Base-by-base conservation (phyloP, 2,329 filamentous ascomycete species). In the Hypoxylon rubiginosum region DNA sequence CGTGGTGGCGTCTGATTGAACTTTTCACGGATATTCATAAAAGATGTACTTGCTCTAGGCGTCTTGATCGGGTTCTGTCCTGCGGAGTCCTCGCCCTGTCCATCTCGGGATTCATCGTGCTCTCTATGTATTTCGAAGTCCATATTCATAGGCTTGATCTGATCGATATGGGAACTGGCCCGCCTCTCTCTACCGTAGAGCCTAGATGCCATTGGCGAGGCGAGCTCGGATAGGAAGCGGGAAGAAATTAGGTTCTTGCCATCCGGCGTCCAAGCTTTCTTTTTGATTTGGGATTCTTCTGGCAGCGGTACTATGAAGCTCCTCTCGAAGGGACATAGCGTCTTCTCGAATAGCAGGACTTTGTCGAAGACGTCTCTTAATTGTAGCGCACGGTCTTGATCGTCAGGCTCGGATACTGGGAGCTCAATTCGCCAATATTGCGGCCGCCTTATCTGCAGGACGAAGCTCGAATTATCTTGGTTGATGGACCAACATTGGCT, bases 401-500 rank as follows among this genome's bases (percentile, higher is more conserved):
- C 90, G 21, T 91, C 88, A 1, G 86, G 81, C 0, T 87, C 87
- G 36, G 84, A 83, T 15, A 88, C 85, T 0, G 93, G 92, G 5
- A 97, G 81, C 75, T 97, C 94, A 73, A 97, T 96, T 69, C 94
- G 90, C 86, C 96, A 97, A 78, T 96, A 97, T 46, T 91, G 91
- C 30, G 94, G 91, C 48, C 91, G 88, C 21, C 93, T 86, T 69
- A 97, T 93, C 70, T 94, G 91, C 64, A 97, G 82, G n/a, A 97
- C 91, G 72, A 97, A 97, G 72, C 90, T 87, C 78, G 84, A 93
- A 43, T 91, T 91, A 60, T 90, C 86, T 62, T 93, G 91, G 77
- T 97, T 92, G 32, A 97, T 91, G 77, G 92, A 97, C 94, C 94
- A 97, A 76, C 92, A 97, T 79, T 97, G 94, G 63, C 93, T 97